Percentiles rank a stretch among this genome's conserved stretches.
Conservation (phyloP, 306 rosid species). For the Begonia masoniana region DNA sequence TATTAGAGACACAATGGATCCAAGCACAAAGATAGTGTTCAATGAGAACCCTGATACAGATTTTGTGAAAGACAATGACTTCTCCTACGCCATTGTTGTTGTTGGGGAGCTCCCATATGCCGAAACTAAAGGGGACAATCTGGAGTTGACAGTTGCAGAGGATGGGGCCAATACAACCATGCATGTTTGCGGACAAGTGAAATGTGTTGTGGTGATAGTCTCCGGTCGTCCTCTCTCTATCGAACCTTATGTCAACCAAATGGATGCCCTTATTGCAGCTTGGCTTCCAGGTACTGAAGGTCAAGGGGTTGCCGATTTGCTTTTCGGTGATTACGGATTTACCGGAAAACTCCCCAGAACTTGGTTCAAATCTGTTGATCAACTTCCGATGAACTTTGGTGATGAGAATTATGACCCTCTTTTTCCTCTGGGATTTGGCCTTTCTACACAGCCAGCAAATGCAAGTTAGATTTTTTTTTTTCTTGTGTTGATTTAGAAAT, state of each 20-base stretch:
- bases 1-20: conserved; percentile 2
- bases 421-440: conserved; percentile 10
- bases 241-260: not conserved
- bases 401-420: conserved; percentile 7
- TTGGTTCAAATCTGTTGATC: conserved; percentile 10
- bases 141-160: not conserved
- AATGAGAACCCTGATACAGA: not conserved
- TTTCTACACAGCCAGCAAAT: conserved; percentile 2
- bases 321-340: conserved; percentile 1
- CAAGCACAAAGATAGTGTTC: conserved; percentile 4
- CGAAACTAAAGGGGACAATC: conserved; percentile 4
- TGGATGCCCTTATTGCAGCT: conserved; percentile 8
- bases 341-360: conserved; percentile 4
- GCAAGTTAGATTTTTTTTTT: not conserved
- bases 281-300: conserved; percentile 12
- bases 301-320: conserved; percentile 1
- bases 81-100: conserved; percentile 2
- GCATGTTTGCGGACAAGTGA: not conserved
- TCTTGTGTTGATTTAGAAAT: not conserved
- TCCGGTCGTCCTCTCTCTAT: conserved; percentile 5
- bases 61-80: conserved; percentile 7
- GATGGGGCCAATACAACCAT: conserved; percentile 1
- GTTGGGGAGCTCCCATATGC: conserved; percentile 9
- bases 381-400: conserved; percentile 6
- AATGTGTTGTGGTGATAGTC: conserved; percentile 4